Base-by-base conservation (phyloP, 2,329 filamentous ascomycete species). In the Sarocladium strictum region DNA sequence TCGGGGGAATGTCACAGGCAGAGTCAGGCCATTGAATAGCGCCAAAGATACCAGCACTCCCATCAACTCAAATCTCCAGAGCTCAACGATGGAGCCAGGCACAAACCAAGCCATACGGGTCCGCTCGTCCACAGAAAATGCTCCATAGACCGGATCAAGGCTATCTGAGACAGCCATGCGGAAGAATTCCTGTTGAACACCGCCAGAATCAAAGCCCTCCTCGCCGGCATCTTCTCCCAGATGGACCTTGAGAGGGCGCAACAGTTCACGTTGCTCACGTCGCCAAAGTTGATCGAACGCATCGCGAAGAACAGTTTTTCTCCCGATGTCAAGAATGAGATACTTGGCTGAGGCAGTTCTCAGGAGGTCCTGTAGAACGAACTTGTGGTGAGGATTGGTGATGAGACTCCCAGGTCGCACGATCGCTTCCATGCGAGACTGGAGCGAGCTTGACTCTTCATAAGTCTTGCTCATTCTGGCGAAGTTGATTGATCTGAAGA, bases 131-230 rank as follows among this genome's bases (percentile, higher is more conserved):
- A 90, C 80, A 0, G 85, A 87, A 66, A 97, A 97, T 54, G 88
- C 83, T 1, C 87, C 91, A 63, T 88, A 90, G 41, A 85, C 79
- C 3, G 90, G 87, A 61, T 90, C 79, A 45, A 97, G 78, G 3
- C 88, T 89, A 64, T 96, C 86, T 1, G 83, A 83, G 61, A 97
- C 85, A 17, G 89, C 84, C 26, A 97, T 72, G 15, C 90, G 84
- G 72, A 99, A 97, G 67, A 96, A 97, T 59, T 99, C 94, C 66
- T 96, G 92, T 62, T 97, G 93, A 1, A 99, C 92, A 58, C 94
- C 94, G 41, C 94, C 94, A 50, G 93, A 90, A 67, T 99, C 94
- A 32, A 95, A 83, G 0, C 94, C 94, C 66, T 95, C 86, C 68
- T 97, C 94, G 27, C 90, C 90, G 53, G 78, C 77, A 32, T 90